Percentiles rank a stretch among this genome's conserved stretches.
Conservation (phyloP, 495 filamentous ascomycete genomes). For the Parathielavia hyrcaniae region DNA sequence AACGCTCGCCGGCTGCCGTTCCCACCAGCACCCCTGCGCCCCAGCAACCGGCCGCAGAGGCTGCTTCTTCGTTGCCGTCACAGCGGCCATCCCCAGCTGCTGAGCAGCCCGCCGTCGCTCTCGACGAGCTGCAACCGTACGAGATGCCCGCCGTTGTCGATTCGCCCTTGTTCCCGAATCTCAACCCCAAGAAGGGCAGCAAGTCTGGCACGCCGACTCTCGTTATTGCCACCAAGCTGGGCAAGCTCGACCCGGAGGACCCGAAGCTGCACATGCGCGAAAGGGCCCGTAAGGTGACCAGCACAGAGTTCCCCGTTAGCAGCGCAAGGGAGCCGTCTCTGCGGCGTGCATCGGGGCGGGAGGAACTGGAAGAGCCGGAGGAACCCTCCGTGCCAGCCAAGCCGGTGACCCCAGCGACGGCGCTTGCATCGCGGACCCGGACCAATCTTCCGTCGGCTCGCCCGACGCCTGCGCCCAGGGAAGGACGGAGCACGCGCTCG, state of each 20-base stretch:
- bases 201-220: constrained; percentile 11
- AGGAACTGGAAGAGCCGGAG: constrained; percentile 1
- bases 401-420: constrained; percentile 10
- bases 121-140: constrained; percentile 23
- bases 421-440: constrained; percentile 15
- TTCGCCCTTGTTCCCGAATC: constrained; percentile 26
- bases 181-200: constrained; percentile 26
- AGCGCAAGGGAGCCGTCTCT: constrained; percentile 9
- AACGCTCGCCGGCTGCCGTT: constrained; percentile 21
- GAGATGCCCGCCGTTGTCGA: constrained; percentile 32
- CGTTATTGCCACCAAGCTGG: constrained; percentile 29
- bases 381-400: not conserved
- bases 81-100: constrained; percentile 19
- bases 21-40: constrained; percentile 20
- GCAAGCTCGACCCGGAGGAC: constrained; percentile 30
- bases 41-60: constrained; percentile 9
- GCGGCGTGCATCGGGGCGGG: not conserved
- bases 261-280: constrained; percentile 25
- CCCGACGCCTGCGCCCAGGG: constrained; percentile 22
- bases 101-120: constrained; percentile 9
- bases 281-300: constrained; percentile 24
- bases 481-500: constrained; percentile 33
- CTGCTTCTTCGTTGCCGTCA: constrained; percentile 8
- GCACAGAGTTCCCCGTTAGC: constrained; percentile 13
- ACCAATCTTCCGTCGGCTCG: constrained; percentile 19